Conservation (phyloP, 2,329 filamentous ascomycete species). For the Xylariomycetidae sp. region DNA sequence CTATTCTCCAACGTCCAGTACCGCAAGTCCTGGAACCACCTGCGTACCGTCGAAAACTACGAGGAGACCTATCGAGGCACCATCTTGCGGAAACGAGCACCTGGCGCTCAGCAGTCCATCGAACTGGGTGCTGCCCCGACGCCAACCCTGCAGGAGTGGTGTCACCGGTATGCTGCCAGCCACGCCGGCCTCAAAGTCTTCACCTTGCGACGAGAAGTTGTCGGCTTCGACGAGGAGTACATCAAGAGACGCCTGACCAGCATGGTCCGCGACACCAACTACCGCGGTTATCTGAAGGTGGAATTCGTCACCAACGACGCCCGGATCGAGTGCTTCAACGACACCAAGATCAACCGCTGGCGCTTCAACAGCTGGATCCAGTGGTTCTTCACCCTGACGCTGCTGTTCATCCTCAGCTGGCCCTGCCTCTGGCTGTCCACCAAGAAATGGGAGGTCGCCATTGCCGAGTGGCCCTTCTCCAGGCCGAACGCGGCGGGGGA, state of each 20-base stretch:
- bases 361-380: slow-evolving; percentile 58
- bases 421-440: slow-evolving; percentile 63
- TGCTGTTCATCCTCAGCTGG: slow-evolving; percentile 66
- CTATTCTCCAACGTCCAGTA: slow-evolving; percentile 41
- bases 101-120: slow-evolving; percentile 35
- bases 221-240: slow-evolving; percentile 53
- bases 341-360: slow-evolving; percentile 57
- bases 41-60: slow-evolving; percentile 50
- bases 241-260: slow-evolving; percentile 46
- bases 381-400: slow-evolving; percentile 59
- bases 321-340: slow-evolving; percentile 57
- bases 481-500: slow-evolving; percentile 25
- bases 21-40: slow-evolving; percentile 33
- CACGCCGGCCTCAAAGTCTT: slow-evolving; percentile 52
- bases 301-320: slow-evolving; percentile 53
- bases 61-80: slow-evolving; percentile 62
- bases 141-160: slow-evolving; percentile 54
- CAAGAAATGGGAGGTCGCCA: slow-evolving; percentile 58
- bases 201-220: slow-evolving; percentile 43
- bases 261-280: slow-evolving; percentile 60
- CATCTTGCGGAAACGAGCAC: slow-evolving; percentile 36
- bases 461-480: slow-evolving; percentile 55
- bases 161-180: slow-evolving; percentile 58
- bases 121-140: slow-evolving; percentile 34
- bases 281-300: slow-evolving; percentile 55